Percentiles rank a stretch among this genome's conserved stretches.
phyloP scores from a whole-genome alignment of 2,329 filamentous ascomycete genomes.

The Lanzia echinophila region DNA sequence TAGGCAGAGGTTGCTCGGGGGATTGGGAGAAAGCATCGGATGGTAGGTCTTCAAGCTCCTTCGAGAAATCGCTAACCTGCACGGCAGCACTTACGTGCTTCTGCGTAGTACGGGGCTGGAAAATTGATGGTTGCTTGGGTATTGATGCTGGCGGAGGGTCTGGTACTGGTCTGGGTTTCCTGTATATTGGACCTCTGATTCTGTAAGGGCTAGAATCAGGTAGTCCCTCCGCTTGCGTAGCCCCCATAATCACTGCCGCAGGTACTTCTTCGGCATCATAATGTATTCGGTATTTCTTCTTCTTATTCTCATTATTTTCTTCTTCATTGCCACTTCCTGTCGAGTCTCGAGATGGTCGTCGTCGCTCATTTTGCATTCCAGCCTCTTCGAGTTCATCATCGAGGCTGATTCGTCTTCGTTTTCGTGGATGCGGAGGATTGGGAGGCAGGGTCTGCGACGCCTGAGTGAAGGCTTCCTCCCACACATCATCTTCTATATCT shows the following conservation, averaged over 20 bases:
- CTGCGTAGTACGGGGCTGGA: slow-evolving; percentile 7
- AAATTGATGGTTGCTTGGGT: slow-evolving; percentile 3
- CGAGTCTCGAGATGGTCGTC: slow-evolving; percentile 14
- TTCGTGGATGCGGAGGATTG: neutral
- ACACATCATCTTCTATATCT: slow-evolving; percentile 8
- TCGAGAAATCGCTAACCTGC: slow-evolving; percentile 30
- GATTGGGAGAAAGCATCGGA: slow-evolving; percentile 36
- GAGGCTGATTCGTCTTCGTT: slow-evolving; percentile 7
- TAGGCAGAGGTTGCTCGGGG: slow-evolving; percentile 14
- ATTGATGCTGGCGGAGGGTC: slow-evolving; percentile 15
- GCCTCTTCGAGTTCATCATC: neutral
- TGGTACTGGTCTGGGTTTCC: slow-evolving; percentile 34
- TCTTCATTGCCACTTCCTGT: slow-evolving; percentile 15
- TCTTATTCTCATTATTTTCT: slow-evolving; percentile 21
- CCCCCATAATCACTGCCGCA: slow-evolving; percentile 22
- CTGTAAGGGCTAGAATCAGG: slow-evolving; percentile 41
- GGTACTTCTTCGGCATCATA: slow-evolving; percentile 22
- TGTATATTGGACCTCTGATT: slow-evolving; percentile 45
- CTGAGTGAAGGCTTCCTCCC: slow-evolving; percentile 8
- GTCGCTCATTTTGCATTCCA: neutral
- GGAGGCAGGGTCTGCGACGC: slow-evolving; percentile 9
- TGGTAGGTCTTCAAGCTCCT: slow-evolving; percentile 46
- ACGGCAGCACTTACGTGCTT: slow-evolving; percentile 10
- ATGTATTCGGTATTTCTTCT: slow-evolving; percentile 28
- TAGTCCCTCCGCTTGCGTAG: slow-evolving; percentile 28